Conservation (phyloP, 768 basidiomycete genomes). For the Galerina marginata region DNA sequence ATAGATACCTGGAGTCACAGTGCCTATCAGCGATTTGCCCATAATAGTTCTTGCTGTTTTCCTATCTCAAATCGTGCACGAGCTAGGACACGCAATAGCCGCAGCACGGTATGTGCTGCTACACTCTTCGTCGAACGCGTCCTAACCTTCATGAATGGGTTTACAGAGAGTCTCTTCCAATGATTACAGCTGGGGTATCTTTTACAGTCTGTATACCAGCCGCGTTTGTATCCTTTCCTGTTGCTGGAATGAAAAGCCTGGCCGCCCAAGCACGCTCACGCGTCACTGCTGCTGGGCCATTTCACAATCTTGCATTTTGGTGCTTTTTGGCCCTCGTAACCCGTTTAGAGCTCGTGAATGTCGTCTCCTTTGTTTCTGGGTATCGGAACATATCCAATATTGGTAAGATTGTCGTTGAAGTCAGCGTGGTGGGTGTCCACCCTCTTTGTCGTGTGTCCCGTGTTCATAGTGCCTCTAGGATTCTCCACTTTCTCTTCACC, state of each 20-base stretch:
- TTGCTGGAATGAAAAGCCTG: conserved; percentile 42
- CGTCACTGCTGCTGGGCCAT: conserved; percentile 75
- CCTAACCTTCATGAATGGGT: background rate
- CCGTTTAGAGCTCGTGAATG: conserved; percentile 35
- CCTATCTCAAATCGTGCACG: conserved; percentile 74
- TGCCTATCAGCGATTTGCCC: conserved; percentile 75
- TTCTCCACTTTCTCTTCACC: conserved; percentile 64
- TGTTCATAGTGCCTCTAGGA: conserved; percentile 39
- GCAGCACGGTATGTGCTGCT: conserved; percentile 67
- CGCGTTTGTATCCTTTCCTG: conserved; percentile 72
- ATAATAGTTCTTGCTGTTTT: conserved; percentile 67
- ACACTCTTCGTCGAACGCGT: background rate
- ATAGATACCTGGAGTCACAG: conserved; percentile 84
- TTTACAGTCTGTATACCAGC: conserved; percentile 71
- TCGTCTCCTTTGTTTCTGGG: conserved; percentile 40
- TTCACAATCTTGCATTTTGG: conserved; percentile 75
- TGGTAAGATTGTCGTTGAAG: conserved; percentile 61
- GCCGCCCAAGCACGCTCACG: conserved; percentile 53
- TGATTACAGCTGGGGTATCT: conserved; percentile 64
- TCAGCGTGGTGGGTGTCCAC: conserved; percentile 54
- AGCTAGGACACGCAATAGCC: conserved; percentile 78
- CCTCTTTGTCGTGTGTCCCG: background rate
- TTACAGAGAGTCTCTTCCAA: conserved; percentile 65
- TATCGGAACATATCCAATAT: conserved; percentile 58
- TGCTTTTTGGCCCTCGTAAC: conserved; percentile 45